Evolutionary conservation across 2,329 filamentous ascomycete species (phyloP), one percentile per base, ranked within the genome.

Genomic region (Monosporascus sp.): DNA sequence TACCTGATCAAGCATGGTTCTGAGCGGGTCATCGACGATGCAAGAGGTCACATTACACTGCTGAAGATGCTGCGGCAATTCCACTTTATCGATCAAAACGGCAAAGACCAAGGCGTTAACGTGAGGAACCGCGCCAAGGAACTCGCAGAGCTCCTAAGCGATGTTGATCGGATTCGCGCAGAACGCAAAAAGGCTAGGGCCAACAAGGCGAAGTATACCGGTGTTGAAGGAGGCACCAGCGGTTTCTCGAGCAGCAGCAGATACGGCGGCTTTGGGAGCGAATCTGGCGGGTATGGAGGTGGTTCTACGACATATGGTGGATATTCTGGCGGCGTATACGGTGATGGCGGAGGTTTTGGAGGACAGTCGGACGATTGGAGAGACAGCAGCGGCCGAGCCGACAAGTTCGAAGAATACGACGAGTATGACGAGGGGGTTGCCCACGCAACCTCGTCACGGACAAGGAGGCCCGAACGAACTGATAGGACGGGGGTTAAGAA

Each of bases 21-120:
- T 14, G 94, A 99, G 72, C 83, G 94, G 51, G 94, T 99, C 38
- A 93, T 99, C 60, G 94, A 99, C 72, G 94, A 99, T 73, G 94
- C 94, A 53, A 85, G 94, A 63, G 92, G 92, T 53, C 94, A 99
- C 70, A 84, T 99, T 56, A 95, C 93, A 17, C 84, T 97, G 9
- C 82, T 99, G 55, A 96, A 97, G 74, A 99, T 99, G 94, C 83
- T 99, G 52, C 89, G 92, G 53, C 94, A 99, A 70, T 99, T 99
- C 73, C 94, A 99, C 74, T 99, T 80, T 73, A 97, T 99, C 71
- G 85, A 99, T 68, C 80, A 83, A 68, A 97, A 97, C 71, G 94
- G 94, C 70, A 99, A 99, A 72, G 94, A 99, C 68, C 94, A 99
- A 72, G 94, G 94, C 56, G 84, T 99, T 72, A 99, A 99, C 67